These are phyloP conservation scores for Asterochloris erici DNA, from an alignment of 139 green algal species.

Conservation along the genomic window DNA sequence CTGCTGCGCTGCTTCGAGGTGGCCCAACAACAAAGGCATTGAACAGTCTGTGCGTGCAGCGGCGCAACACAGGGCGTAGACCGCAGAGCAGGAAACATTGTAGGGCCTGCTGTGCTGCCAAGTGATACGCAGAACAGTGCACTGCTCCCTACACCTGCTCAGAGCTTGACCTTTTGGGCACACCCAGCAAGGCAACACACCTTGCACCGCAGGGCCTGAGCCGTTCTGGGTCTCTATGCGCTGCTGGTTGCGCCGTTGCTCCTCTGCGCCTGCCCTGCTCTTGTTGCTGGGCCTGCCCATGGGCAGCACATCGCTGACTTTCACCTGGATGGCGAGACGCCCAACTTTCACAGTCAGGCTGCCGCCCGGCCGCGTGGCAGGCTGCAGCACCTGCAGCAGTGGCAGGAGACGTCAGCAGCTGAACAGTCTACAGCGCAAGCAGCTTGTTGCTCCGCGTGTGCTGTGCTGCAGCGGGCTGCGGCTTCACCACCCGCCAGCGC, in stretches of 20 bases:
- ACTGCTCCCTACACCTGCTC: not conserved
- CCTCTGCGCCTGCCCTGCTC: not conserved
- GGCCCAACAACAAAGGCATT: not conserved
- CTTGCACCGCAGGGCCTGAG: not conserved
- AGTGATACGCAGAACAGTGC: not conserved
- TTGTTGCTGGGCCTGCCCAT: not conserved
- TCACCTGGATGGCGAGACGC: slow-evolving; percentile 24
- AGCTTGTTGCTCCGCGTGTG: not conserved
- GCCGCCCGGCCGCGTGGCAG: not conserved
- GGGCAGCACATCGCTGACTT: slow-evolving; percentile 24
- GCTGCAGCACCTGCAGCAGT: not conserved
- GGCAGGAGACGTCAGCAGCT: not conserved
- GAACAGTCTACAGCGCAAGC: not conserved
- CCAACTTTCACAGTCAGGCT: slow-evolving; percentile 33
- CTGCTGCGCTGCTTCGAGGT: not conserved
- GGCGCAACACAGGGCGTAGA: not conserved
- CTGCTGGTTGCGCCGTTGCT: not conserved
- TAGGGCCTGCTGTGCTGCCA: not conserved
- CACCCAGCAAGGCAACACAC: not conserved
- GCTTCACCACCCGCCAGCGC: not conserved
- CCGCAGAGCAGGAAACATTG: not conserved
- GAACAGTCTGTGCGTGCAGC: not conserved
- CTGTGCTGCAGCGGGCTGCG: not conserved
- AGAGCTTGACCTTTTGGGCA: not conserved
- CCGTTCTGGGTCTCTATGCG: not conserved